phyloP scores from a whole-genome alignment of 495 filamentous ascomycete genomes.

The Talaromyces liani region DNA sequence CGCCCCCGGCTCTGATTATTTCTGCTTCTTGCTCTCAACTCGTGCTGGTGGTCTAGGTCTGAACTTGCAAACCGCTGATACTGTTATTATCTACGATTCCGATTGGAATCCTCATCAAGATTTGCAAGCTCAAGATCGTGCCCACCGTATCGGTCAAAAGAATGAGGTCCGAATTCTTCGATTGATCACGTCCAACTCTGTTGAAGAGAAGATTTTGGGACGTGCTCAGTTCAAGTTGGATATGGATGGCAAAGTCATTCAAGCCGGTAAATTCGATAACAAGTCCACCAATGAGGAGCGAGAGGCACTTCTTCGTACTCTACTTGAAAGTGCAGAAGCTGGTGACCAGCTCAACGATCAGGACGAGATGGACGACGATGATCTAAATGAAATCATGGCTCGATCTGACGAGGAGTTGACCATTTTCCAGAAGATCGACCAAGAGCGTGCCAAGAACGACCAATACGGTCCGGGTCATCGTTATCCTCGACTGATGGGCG shows the following conservation, averaged over 20 bases:
- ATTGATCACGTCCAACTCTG: conserved; percentile 91
- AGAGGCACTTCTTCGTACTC: conserved; percentile 86
- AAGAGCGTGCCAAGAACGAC: conserved; percentile 53
- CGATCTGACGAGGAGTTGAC: conserved; percentile 65
- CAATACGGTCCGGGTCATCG: conserved; percentile 63
- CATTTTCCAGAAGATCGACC: conserved; percentile 71
- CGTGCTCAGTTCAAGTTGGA: conserved; percentile 96
- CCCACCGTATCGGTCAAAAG: conserved; percentile 99
- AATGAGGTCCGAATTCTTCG: conserved; percentile 96
- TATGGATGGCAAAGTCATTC: conserved; percentile 99
- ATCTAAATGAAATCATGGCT: conserved; percentile 82
- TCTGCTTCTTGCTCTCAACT: conserved; percentile 97
- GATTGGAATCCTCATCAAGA: conserved; percentile 99
- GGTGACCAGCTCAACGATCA: conserved; percentile 76
- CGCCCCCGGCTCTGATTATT: conserved; percentile 80
- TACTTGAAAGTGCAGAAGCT: conserved; percentile 82
- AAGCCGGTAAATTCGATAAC: conserved; percentile 98
- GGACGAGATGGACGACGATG: conserved; percentile 92
- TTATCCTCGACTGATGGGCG: conserved; percentile 73
- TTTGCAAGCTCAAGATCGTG: conserved; percentile 98
- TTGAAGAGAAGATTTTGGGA: conserved; percentile 98
- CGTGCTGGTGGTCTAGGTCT: conserved; percentile 96
- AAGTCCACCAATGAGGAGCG: conserved; percentile 98
- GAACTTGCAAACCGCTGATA: conserved; percentile 95
- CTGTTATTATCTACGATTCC: conserved; percentile 98